A percentile compares a stretch with the other conserved stretches of the same genome.
Evolutionary conservation across 140 eudicot species (phyloP).

Genomic region (Anethum foeniculum): DNA sequence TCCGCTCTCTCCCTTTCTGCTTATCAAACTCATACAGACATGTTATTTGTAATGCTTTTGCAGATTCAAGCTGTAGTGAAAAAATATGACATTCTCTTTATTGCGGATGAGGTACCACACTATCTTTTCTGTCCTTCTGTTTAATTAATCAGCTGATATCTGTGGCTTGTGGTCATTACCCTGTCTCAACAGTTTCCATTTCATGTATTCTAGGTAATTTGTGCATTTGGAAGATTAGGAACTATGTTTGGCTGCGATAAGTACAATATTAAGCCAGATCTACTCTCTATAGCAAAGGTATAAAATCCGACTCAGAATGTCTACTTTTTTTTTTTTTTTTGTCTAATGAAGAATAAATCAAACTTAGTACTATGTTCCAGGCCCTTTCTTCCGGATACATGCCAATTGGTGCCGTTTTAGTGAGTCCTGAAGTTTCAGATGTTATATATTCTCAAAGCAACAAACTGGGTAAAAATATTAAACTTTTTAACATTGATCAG

Average conservation of each 20-base stretch:
- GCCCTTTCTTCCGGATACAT: slow-evolving; percentile 96
- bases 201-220: slow-evolving; percentile 48
- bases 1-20: not conserved
- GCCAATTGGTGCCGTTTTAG: slow-evolving; percentile 97
- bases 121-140: not conserved
- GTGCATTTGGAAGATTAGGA: slow-evolving; percentile 97
- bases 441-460: slow-evolving; percentile 84
- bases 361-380: slow-evolving; percentile 24
- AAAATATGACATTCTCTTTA: slow-evolving; percentile 80
- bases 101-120: slow-evolving; percentile 83
- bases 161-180: not conserved
- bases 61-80: slow-evolving; percentile 88
- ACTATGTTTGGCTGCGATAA: slow-evolving; percentile 93
- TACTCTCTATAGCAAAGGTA: slow-evolving; percentile 87
- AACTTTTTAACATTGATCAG: not conserved
- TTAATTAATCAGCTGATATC: not conserved
- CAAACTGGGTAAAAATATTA: slow-evolving; percentile 55
- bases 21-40: not conserved
- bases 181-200: not conserved
- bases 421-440: slow-evolving; percentile 72
- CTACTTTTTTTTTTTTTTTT: too few species aligned
- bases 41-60: slow-evolving; percentile 7
- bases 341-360: too few species aligned
- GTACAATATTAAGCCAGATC: slow-evolving; percentile 86
- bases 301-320: not conserved